Percentiles rank a stretch among this genome's conserved stretches.
phyloP scores from a whole-genome alignment of 805 yeast species.

The Metschnikowia borealis region DNA sequence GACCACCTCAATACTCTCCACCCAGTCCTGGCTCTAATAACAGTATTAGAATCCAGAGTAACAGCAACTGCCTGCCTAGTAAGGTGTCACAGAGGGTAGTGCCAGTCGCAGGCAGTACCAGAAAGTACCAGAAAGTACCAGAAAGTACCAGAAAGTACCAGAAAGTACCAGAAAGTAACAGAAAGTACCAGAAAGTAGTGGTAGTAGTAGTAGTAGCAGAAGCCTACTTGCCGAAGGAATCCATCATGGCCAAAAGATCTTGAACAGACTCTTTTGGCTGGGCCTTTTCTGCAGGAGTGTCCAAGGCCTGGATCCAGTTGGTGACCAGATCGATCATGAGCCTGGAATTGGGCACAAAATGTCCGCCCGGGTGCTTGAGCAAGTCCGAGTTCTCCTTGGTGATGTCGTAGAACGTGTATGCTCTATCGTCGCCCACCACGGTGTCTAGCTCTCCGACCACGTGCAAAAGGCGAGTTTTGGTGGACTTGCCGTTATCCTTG shows the following conservation, averaged over 20 bases:
- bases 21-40: no score
- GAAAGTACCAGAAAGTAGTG: no score
- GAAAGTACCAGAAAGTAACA: no score
- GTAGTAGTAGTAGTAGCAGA: background rate
- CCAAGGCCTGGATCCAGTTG: conserved; percentile 33
- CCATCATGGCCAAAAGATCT: conserved; percentile 38
- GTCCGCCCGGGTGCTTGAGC: conserved; percentile 92
- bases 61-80: no score
- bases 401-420: conserved; percentile 49
- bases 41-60: no score
- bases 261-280: conserved; percentile 25
- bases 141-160: no score
- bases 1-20: no score
- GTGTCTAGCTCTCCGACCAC: conserved; percentile 85
- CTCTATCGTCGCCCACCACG: conserved; percentile 71
- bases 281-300: conserved; percentile 13
- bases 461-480: conserved; percentile 49
- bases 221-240: conserved; percentile 20
- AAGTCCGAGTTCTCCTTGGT: conserved; percentile 48
- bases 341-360: conserved; percentile 89
- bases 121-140: no score
- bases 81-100: no score
- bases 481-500: conserved; percentile 11
- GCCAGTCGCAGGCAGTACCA: no score
- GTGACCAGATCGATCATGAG: conserved; percentile 35